phyloP scores from a whole-genome alignment of 2,329 filamentous ascomycete genomes.

The Cylindrodendrum hubeiense region DNA sequence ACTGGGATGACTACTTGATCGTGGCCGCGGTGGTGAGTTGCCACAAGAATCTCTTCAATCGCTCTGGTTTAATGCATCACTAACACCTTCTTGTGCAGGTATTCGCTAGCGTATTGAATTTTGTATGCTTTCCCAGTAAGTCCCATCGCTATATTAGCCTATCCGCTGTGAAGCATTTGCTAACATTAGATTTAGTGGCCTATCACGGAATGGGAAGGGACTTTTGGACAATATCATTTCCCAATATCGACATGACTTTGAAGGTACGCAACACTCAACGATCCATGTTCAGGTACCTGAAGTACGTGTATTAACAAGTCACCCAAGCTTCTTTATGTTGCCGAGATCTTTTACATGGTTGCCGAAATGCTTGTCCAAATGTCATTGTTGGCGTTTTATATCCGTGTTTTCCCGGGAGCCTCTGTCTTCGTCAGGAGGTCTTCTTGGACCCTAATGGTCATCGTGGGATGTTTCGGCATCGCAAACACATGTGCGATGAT shows the following conservation, averaged over 20 bases:
- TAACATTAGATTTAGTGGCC: conserved; percentile 10
- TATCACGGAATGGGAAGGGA: conserved; percentile 17
- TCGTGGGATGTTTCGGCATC: conserved; percentile 21
- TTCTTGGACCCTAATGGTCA: conserved; percentile 12
- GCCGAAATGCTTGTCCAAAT: conserved; percentile 24
- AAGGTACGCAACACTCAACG: neutral
- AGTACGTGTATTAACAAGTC: neutral
- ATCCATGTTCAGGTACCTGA: too few relatives aligned
- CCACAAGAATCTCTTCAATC: neutral
- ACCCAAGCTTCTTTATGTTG: conserved; percentile 15
- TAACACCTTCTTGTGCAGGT: neutral
- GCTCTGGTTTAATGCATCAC: neutral
- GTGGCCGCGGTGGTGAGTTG: conserved; percentile 8
- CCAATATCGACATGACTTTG: conserved; percentile 14
- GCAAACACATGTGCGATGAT: conserved; percentile 24
- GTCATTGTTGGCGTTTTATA: conserved; percentile 22
- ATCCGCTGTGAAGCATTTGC: neutral
- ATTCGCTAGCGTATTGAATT: conserved; percentile 4
- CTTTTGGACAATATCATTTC: conserved; percentile 21
- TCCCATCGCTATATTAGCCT: neutral
- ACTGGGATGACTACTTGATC: conserved; percentile 25
- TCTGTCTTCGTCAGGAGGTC: conserved; percentile 1
- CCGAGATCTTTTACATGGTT: conserved; percentile 26
- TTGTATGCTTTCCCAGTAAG: conserved; percentile 4
- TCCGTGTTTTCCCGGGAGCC: conserved; percentile 20